Evolutionary conservation across 805 yeast genomes (phyloP).

Genomic region (Candida ipomoeae): DNA sequence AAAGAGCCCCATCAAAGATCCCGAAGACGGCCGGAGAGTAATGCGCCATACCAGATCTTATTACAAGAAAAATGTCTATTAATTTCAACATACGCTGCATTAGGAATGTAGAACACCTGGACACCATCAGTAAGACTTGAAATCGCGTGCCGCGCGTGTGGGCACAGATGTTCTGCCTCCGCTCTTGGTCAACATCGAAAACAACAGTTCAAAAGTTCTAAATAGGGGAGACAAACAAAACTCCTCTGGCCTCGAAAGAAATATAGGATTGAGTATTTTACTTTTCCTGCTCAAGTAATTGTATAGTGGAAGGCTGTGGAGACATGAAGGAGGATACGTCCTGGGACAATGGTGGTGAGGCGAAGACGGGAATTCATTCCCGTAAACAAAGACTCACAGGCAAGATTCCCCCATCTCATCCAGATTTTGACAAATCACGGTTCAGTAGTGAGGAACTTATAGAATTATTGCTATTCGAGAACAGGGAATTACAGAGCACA

Average conservation of each 20-base stretch:
- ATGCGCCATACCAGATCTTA: slow-evolving; percentile 39
- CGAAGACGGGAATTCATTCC: not conserved
- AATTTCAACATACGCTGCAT: not conserved
- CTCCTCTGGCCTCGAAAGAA: not conserved
- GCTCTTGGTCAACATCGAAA: not conserved
- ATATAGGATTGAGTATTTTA: not conserved
- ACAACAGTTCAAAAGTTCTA: not conserved
- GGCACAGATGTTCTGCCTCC: slow-evolving; percentile 2
- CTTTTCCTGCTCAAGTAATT: not conserved
- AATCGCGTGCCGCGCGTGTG: slow-evolving; percentile 4
- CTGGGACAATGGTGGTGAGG: not conserved
- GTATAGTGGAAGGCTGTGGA: not conserved
- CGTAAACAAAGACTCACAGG: slow-evolving; percentile 3
- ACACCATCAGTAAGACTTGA: slow-evolving; percentile 3
- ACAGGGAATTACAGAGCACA: slow-evolving; percentile 28
- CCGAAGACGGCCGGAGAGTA: slow-evolving; percentile 27
- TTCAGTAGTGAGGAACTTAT: slow-evolving; percentile 30
- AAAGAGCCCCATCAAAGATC: slow-evolving; percentile 23
- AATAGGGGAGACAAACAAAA: not conserved
- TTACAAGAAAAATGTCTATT: slow-evolving; percentile 23
- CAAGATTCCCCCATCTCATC: slow-evolving; percentile 29
- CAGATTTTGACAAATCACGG: slow-evolving; percentile 29
- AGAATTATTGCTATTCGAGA: slow-evolving; percentile 34
- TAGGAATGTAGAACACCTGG: slow-evolving; percentile 3
- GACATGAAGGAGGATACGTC: slow-evolving; percentile 1